Percentiles rank a stretch among this genome's conserved stretches.
Conservation (phyloP, 2,329 filamentous ascomycete species). For the Dactylellina drechsleri region DNA sequence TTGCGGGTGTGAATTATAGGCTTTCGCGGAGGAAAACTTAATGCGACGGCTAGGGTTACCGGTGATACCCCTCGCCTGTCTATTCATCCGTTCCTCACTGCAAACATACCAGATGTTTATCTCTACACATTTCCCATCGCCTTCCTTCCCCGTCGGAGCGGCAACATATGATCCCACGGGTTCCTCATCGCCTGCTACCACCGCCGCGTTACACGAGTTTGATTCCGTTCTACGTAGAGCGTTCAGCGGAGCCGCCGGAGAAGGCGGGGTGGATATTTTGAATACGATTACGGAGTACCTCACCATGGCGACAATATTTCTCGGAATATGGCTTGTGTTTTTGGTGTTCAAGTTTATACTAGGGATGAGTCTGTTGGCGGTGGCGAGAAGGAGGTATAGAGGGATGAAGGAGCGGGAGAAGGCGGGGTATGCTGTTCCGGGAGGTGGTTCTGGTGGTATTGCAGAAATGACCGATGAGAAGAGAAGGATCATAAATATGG, state of each 20-base stretch:
- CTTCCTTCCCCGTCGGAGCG: slow-evolving; percentile 72
- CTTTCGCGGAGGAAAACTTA: slow-evolving; percentile 88
- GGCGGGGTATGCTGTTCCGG: slow-evolving; percentile 73
- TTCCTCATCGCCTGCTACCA: slow-evolving; percentile 77
- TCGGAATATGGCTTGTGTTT: slow-evolving; percentile 84
- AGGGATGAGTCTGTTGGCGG: slow-evolving; percentile 85
- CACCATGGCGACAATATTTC: slow-evolving; percentile 68
- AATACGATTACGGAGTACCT: slow-evolving; percentile 48
- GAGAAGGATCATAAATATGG: slow-evolving; percentile 83
- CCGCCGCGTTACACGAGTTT: slow-evolving; percentile 80
- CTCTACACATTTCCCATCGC: slow-evolving; percentile 82
- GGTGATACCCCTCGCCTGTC: slow-evolving; percentile 88
- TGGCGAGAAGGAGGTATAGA: slow-evolving; percentile 80
- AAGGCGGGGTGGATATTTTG: slow-evolving; percentile 66
- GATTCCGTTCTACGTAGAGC: slow-evolving; percentile 81
- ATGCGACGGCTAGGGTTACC: slow-evolving; percentile 90
- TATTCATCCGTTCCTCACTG: slow-evolving; percentile 92
- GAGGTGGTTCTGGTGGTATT: slow-evolving; percentile 82
- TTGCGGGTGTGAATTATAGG: slow-evolving; percentile 64
- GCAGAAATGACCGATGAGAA: slow-evolving; percentile 91
- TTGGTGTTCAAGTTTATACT: slow-evolving; percentile 85
- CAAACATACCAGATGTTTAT: slow-evolving; percentile 99
- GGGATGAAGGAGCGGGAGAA: slow-evolving; percentile 75
- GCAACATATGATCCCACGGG: slow-evolving; percentile 61
- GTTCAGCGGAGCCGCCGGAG: slow-evolving; percentile 71